Conservation (phyloP, 805 yeast species). For the Yamadazyma paraphyllophila region DNA sequence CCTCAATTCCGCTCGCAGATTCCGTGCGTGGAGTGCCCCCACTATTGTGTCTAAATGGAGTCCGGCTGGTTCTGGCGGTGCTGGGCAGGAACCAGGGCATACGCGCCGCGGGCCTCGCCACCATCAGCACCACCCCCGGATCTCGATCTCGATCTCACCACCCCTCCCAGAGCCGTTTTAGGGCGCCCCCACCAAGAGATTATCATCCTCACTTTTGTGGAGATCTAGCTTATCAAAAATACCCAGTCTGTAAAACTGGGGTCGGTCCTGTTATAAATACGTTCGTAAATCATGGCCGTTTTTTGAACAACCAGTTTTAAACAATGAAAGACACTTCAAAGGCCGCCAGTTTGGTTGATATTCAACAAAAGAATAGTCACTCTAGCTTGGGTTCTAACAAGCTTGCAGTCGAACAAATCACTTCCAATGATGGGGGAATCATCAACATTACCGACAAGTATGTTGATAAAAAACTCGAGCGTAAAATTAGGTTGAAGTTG, state of each 20-base stretch:
- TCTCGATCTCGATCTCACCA: background rate
- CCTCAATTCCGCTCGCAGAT: too few relatives aligned
- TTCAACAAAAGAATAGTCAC: constrained; percentile 2
- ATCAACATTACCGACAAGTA: constrained; percentile 14
- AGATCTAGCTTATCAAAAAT: background rate
- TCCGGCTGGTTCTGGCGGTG: too few relatives aligned
- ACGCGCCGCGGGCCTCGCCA: too few relatives aligned
- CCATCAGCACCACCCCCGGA: background rate
- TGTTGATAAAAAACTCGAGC: constrained; percentile 22
- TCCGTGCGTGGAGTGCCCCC: too few relatives aligned
- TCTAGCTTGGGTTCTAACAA: constrained; percentile 6
- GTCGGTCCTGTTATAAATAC: background rate
- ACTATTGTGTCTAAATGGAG: too few relatives aligned
- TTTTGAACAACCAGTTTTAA: background rate
- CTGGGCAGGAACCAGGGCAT: too few relatives aligned
- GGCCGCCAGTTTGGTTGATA: constrained; percentile 1
- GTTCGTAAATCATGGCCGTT: background rate
- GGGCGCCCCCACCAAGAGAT: constrained; percentile 1
- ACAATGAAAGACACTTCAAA: constrained; percentile 6
- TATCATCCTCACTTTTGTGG: background rate
- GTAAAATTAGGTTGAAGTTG: constrained; percentile 35
- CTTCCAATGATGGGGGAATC: constrained; percentile 18
- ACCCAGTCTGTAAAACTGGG: background rate
- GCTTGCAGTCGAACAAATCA: constrained; percentile 14
- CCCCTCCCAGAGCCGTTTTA: background rate